These are phyloP conservation scores for Trichoderma atrobrunneum DNA, from an alignment of 2,329 filamentous ascomycete genomes.

Conservation along the genomic window DNA sequence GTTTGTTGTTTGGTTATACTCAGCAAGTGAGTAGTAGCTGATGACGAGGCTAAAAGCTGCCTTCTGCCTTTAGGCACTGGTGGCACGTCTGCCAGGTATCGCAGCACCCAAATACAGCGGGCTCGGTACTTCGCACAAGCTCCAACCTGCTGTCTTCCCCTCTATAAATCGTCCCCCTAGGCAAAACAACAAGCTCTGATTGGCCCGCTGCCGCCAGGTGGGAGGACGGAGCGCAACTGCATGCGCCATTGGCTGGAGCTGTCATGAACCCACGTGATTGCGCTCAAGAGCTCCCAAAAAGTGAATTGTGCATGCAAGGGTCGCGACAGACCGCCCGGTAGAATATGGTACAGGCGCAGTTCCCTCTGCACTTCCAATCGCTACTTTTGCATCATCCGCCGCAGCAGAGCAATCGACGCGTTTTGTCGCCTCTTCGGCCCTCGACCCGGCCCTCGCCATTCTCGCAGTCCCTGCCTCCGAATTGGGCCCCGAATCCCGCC, in stretches of 20 bases:
- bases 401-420: background rate
- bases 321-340: slow-evolving; percentile 20
- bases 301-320: slow-evolving; percentile 19
- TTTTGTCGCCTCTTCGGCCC: background rate
- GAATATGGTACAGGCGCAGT: slow-evolving; percentile 14
- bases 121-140: slow-evolving; percentile 22
- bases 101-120: background rate
- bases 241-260: slow-evolving; percentile 23
- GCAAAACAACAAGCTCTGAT: slow-evolving; percentile 25
- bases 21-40: slow-evolving; percentile 33
- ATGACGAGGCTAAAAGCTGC: slow-evolving; percentile 57
- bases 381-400: background rate
- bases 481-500: background rate
- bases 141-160: background rate
- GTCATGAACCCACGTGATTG: slow-evolving; percentile 27
- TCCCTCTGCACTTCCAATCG: slow-evolving; percentile 1
- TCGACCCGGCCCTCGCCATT: background rate
- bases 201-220: slow-evolving; percentile 24
- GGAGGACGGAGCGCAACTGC: background rate
- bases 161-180: slow-evolving; percentile 18
- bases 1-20: slow-evolving; percentile 1
- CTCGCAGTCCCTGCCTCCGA: background rate
- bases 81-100: background rate
- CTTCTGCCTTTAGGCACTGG: slow-evolving; percentile 45
- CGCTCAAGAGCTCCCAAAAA: slow-evolving; percentile 23